Base-by-base conservation (phyloP, 2,329 filamentous ascomycete species). In the Teratosphaeria viscida region DNA sequence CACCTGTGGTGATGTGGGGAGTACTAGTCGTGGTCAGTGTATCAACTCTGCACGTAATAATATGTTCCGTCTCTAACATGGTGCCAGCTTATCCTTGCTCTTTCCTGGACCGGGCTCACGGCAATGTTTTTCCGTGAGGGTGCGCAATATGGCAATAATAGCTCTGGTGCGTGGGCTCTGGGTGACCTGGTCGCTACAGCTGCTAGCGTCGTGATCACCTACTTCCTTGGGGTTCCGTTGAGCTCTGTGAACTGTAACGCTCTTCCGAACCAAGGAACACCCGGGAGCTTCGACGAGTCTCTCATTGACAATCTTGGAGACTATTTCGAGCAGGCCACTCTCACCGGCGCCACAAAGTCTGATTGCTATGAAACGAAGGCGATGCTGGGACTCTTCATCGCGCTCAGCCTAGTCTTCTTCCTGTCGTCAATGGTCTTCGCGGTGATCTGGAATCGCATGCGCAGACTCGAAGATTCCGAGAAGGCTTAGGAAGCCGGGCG, bases 301-400 rank as follows among this genome's bases (percentile, higher is more conserved):
- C 43, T 49, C n/a, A 7, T 49, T n/a, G 43, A 19, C 43, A 49
- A 49, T 23, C 43, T 49, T 23, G 43, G 43, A 19, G 43, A 49
- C 43, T 49, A 19, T 19, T 49, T 49, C 43, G 19, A 49, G n/a
- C 16, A 49, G 43, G 43, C 43, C n/a, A 49, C n/a, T 49, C 43
- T 49, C 43, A 86, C 83, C 53, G 82, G 82, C n/a, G 78, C 81
- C 8, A 84, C 78, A 12, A 81, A 79, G 70, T 70, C 81, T 19
- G 88, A 88, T 59, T 96, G 92, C 77, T 85, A 86, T 69, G 85
- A 94, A 78, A 85, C 91, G 73, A 95, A 95, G 80, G 84, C 88
- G 16, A 83, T 94, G 65, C 96, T 91, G 92, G 91, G 90, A 0
- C 75, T 96, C 61, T 83, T 85, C 72, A 92, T 96, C 73, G 85